Evolutionary conservation across 495 filamentous ascomycete genomes (phyloP), one percentile per base, ranked within the genome.

Genomic region (Trichoderma reesei): DNA sequence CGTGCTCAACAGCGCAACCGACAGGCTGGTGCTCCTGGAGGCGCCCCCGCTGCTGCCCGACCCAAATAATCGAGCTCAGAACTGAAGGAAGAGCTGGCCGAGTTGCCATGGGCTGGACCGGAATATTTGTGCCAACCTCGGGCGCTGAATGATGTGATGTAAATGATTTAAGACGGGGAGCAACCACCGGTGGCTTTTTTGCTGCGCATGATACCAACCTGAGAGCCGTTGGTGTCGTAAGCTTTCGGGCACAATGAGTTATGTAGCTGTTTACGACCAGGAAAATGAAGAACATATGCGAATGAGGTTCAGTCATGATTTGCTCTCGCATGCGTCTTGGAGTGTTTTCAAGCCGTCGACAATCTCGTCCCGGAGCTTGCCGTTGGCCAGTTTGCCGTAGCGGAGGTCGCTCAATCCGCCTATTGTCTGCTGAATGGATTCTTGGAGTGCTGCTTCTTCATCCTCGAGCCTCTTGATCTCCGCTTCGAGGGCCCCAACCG

Each of bases 351-450:
- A 73, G 56, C 88, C 88, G 31, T 84, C 79, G 38, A 86, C 75
- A 51, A 90, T 76, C 63, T 89, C 83, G 18, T 83, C 81, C 33
- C 79, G 75, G 3, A 84, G 75, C 34, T 83, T 78, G 39, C 78
- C 73, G 65, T 86, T 88, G 65, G 82, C 78, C 66, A 91, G 80
- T 62, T 86, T 87, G 41, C 91, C 90, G 69, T 93, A 94, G 54
- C 89, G 86, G 36, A 95, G 80, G 70, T 94, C 90, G 70, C 90
- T 93, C 76, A 96, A 72, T 56, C 84, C 83, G 36, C 86, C 86
- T 39, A 91, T 82, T 1, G 82, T 86, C 39, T 80, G 76, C 64
- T 80, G 79, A 54, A 92, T 80, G 41, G 86, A 80, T 10, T 80
- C 77, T 37, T 91, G 71, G 13, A 91, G 75, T 3, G 67, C 65